phyloP scores from a whole-genome alignment of 1,284 basidiomycete species.

The Ceratobasidium sp. region DNA sequence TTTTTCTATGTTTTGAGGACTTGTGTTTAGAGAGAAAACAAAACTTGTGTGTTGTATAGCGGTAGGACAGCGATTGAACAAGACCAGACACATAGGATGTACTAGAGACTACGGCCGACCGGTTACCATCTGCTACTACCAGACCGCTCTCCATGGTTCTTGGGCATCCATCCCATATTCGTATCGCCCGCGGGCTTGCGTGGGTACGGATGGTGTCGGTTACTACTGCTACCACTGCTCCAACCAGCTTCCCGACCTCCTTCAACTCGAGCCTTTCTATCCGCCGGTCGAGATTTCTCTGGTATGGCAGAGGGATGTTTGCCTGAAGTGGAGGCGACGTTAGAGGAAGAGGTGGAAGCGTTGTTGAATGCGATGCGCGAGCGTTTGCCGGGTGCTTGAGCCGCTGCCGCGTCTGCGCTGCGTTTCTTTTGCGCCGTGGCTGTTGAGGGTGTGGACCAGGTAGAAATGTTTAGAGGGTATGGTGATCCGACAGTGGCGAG shows the following conservation, averaged over 20 bases:
- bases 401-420: slow-evolving; percentile 67
- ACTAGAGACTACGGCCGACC: background rate
- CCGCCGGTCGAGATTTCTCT: background rate
- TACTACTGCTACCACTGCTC: background rate
- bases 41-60: background rate
- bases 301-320: slow-evolving; percentile 26
- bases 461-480: background rate
- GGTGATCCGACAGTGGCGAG: background rate
- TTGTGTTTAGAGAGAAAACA: no score
- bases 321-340: slow-evolving; percentile 30
- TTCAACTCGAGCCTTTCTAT: slow-evolving; percentile 14
- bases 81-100: background rate
- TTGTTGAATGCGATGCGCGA: slow-evolving; percentile 69
- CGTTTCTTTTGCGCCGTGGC: slow-evolving; percentile 68
- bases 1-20: no score
- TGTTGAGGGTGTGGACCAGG: background rate
- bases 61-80: slow-evolving; percentile 2
- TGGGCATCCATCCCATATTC: slow-evolving; percentile 43
- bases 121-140: slow-evolving; percentile 5
- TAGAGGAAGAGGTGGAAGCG: slow-evolving; percentile 42
- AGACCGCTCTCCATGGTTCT: slow-evolving; percentile 31
- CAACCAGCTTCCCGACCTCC: slow-evolving; percentile 19
- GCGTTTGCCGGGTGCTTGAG: slow-evolving; percentile 67
- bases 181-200: background rate
- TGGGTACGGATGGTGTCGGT: slow-evolving; percentile 34